Evolutionary conservation across 2,329 filamentous ascomycete species (phyloP).

Genomic region (Pseudocercospora pini-densiflorae): DNA sequence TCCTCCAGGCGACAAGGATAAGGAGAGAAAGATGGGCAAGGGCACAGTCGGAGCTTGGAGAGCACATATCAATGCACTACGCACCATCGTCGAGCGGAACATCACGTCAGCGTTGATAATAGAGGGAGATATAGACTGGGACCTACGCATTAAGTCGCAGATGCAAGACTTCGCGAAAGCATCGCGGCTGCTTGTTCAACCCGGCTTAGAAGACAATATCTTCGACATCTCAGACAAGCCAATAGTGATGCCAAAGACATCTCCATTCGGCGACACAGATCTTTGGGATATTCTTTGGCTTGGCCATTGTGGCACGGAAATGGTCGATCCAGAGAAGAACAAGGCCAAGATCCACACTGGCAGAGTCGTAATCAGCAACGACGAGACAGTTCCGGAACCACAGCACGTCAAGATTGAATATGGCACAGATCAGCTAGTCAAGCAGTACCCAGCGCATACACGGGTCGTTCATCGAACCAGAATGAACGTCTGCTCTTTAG

Average conservation of each 20-base stretch:
- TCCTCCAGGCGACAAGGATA: conserved; percentile 30
- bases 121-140: conserved; percentile 52
- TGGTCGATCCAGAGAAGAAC: conserved; percentile 22
- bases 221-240: conserved; percentile 21
- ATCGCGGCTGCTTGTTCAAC: conserved; percentile 42
- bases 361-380: conserved; percentile 29
- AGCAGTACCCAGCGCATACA: conserved; percentile 40
- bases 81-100: conserved; percentile 40
- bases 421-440: conserved; percentile 14
- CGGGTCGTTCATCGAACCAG: conserved; percentile 48
- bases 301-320: conserved; percentile 48
- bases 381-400: conserved; percentile 30
- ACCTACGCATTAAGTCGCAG: conserved; percentile 47
- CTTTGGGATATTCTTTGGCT: conserved; percentile 47
- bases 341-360: conserved; percentile 26
- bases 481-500: conserved; percentile 47
- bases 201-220: conserved; percentile 9
- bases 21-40: conserved; percentile 2
- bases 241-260: conserved; percentile 19
- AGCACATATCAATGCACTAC: conserved; percentile 31
- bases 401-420: conserved; percentile 30
- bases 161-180: conserved; percentile 44
- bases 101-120: conserved; percentile 47
- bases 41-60: conserved; percentile 16
- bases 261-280: conserved; percentile 32